A percentile compares a stretch with the other conserved stretches of the same genome.
Conservation (phyloP, 768 basidiomycete genomes). For the Termitomyces heimii region DNA sequence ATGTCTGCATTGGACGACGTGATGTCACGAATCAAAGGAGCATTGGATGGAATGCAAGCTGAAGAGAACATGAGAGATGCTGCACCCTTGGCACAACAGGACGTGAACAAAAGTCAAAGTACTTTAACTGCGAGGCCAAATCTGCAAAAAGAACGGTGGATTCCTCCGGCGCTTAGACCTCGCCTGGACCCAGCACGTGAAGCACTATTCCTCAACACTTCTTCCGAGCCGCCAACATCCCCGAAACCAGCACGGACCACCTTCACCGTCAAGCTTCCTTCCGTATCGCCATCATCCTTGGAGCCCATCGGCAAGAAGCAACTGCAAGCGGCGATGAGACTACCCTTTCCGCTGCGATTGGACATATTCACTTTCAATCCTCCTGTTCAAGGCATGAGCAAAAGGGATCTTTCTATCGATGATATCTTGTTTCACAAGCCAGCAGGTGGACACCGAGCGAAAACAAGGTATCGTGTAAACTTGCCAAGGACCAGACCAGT, state of each 20-base stretch:
- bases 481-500: slow-evolving; percentile 31
- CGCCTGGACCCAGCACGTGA: slow-evolving; percentile 29
- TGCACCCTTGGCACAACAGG: slow-evolving; percentile 10
- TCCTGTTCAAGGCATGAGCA: slow-evolving; percentile 59
- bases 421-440: slow-evolving; percentile 56
- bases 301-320: slow-evolving; percentile 46
- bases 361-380: slow-evolving; percentile 72
- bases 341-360: slow-evolving; percentile 38
- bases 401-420: slow-evolving; percentile 56
- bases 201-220: slow-evolving; percentile 42
- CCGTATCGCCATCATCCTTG: slow-evolving; percentile 25
- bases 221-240: slow-evolving; percentile 40
- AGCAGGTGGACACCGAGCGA: slow-evolving; percentile 27
- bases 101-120: slow-evolving; percentile 17
- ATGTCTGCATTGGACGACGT: slow-evolving; percentile 79
- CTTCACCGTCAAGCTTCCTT: slow-evolving; percentile 44
- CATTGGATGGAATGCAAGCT: slow-evolving; percentile 61
- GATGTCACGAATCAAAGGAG: slow-evolving; percentile 84
- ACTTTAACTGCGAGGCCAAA: slow-evolving; percentile 14
- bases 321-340: slow-evolving; percentile 33
- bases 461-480: slow-evolving; percentile 32
- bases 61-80: slow-evolving; percentile 29
- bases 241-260: slow-evolving; percentile 33
- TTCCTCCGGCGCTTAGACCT: slow-evolving; percentile 48
- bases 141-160: slow-evolving; percentile 43